A percentile compares a stretch with the other conserved stretches of the same genome.
Conservation (phyloP, 2,329 filamentous ascomycete species). For the Zasmidium angulare region DNA sequence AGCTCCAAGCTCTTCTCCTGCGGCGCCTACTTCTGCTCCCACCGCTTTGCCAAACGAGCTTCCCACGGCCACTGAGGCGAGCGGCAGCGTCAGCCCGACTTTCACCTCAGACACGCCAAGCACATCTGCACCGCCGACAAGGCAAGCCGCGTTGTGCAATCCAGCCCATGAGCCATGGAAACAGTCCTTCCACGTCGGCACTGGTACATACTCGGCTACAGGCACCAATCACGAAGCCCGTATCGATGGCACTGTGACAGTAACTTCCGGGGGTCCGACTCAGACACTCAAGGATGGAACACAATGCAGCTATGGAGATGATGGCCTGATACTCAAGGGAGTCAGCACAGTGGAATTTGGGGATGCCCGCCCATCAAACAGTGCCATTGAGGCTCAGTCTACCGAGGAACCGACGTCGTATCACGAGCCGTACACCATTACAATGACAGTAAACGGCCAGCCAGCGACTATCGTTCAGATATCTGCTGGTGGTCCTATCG, state of each 20-base stretch:
- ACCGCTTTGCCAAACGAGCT: constrained; percentile 18
- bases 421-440: constrained; percentile 4
- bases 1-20: constrained; percentile 11
- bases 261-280: constrained; percentile 13
- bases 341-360: constrained; percentile 7
- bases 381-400: neutral
- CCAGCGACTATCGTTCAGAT: constrained; percentile 15
- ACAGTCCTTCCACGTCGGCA: constrained; percentile 14
- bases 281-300: constrained; percentile 20
- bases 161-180: constrained; percentile 19
- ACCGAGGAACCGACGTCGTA: neutral
- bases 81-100: constrained; percentile 1
- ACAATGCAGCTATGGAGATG: constrained; percentile 15
- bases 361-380: neutral
- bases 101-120: neutral
- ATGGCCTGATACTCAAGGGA: constrained; percentile 17
- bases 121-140: neutral
- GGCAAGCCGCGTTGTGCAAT: constrained; percentile 2
- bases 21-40: constrained; percentile 15
- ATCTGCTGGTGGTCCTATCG: constrained; percentile 12
- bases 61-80: neutral
- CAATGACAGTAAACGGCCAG: constrained; percentile 12
- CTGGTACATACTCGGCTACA: constrained; percentile 16
- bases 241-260: constrained; percentile 20
- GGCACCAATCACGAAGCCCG: constrained; percentile 13